Evolutionary conservation across 2,329 filamentous ascomycete species (phyloP), one percentile per base, ranked within the genome.

Genomic region (Pezicula radicicola): DNA sequence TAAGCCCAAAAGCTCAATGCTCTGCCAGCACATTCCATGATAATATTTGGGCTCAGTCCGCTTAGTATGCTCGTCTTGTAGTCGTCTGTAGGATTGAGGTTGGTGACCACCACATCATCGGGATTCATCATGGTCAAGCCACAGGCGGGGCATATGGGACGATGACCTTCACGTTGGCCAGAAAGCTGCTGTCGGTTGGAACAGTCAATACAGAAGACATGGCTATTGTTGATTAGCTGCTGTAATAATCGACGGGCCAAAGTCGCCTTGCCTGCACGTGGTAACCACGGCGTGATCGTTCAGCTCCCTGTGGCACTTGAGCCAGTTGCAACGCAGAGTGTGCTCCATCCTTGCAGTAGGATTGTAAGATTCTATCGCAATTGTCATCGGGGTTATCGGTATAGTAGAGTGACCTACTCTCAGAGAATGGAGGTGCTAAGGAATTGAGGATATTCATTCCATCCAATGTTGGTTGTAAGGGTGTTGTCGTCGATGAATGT

Each of bases 1-100:
- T 96, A 96, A 28, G 83, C 85, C 87, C 91, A 96, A 66, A 96
- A 96, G 30, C 80, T 83, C 57, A 96, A 70, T 1, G 87, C 91
- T 59, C 89, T 80, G 5, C 87, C 84, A 19, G 90, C 88, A 68
- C 91, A 95, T 61, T 96, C 92, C 79, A 96, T 91, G 57, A 97
- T 88, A 28, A 86, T 77, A 33, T 79, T 85, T 1, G 93, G 93
- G 54, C 84, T 89, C 1, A 97, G 72, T 0, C 93, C 93, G 63
- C 89, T 91, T 10, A 97, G 75, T 0, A 95, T 81, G 54, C 86
- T 92, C 0, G 89, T 91, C 69, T 96, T 96, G 75, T 94, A 96
- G 59, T 95, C 91, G 63, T 97, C 92, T 0, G 84, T 85, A 0
- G 91, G 91, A 54, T 86, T 88, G 39, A 97, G 76, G 28, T 84